These are phyloP conservation scores for Sarcodon sp. DNA, from an alignment of 768 basidiomycete genomes.

Conservation along the genomic window DNA sequence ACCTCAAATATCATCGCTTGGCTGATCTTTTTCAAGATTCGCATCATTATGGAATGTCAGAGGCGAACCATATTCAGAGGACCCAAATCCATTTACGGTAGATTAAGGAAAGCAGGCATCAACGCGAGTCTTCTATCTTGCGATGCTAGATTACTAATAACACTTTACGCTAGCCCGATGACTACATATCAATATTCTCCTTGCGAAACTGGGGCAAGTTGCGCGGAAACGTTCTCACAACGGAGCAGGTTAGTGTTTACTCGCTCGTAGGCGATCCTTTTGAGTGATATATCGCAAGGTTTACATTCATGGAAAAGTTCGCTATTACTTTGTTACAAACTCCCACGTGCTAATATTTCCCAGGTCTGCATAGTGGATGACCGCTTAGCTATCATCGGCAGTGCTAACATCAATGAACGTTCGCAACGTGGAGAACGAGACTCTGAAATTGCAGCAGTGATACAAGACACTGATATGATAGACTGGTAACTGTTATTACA, in stretches of 20 bases:
- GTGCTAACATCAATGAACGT: slow-evolving; percentile 96
- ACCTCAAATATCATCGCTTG: neutral
- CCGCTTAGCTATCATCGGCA: slow-evolving; percentile 86
- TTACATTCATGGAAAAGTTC: slow-evolving; percentile 80
- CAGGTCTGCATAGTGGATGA: slow-evolving; percentile 80
- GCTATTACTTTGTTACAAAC: neutral
- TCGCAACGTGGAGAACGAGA: slow-evolving; percentile 94
- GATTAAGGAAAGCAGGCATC: slow-evolving; percentile 78
- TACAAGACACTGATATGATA: slow-evolving; percentile 95
- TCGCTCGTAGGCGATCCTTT: neutral
- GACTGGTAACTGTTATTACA: slow-evolving; percentile 44
- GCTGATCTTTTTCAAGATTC: slow-evolving; percentile 37
- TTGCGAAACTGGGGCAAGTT: slow-evolving; percentile 91
- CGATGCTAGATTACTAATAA: neutral
- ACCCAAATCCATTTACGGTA: slow-evolving; percentile 80
- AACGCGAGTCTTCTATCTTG: slow-evolving; percentile 39
- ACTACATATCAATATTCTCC: slow-evolving; percentile 86
- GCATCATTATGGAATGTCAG: slow-evolving; percentile 93
- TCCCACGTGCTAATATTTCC: neutral
- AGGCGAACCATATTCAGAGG: slow-evolving; percentile 82
- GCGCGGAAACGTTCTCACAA: slow-evolving; percentile 69
- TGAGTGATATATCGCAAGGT: slow-evolving; percentile 29
- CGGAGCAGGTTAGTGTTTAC: slow-evolving; percentile 56
- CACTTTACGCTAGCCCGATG: slow-evolving; percentile 54
- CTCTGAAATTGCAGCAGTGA: slow-evolving; percentile 87